phyloP scores from a whole-genome alignment of 2,329 filamentous ascomycete genomes.

The Penicillium hordei region DNA sequence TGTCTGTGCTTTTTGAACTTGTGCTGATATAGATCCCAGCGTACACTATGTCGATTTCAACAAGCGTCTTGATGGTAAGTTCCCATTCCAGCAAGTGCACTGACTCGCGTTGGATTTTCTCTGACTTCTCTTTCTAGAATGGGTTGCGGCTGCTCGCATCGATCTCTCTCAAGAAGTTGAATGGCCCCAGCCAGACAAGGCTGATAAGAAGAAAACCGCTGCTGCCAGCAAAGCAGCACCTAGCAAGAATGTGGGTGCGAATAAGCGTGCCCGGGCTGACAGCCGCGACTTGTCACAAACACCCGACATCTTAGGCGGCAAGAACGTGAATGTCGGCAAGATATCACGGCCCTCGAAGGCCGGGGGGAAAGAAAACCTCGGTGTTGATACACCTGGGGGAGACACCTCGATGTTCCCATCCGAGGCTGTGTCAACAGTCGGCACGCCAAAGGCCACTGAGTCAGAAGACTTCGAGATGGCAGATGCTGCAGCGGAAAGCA shows the following conservation, averaged over 20 bases:
- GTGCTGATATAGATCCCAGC: slow-evolving; percentile 34
- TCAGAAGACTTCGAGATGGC: slow-evolving; percentile 47
- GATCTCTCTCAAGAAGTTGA: slow-evolving; percentile 90
- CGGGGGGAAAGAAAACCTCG: slow-evolving; percentile 61
- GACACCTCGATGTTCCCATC: slow-evolving; percentile 35
- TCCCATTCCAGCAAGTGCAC: background rate
- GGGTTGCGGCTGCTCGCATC: slow-evolving; percentile 79
- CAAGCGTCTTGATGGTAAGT: slow-evolving; percentile 66
- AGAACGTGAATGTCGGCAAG: slow-evolving; percentile 50
- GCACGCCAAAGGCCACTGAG: slow-evolving; percentile 40
- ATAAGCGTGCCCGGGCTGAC: slow-evolving; percentile 51
- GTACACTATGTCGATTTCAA: slow-evolving; percentile 99
- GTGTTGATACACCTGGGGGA: slow-evolving; percentile 42
- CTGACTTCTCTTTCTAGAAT: slow-evolving; percentile 64
- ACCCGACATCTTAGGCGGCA: slow-evolving; percentile 51
- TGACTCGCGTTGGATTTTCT: background rate
- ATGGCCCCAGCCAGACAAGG: slow-evolving; percentile 90
- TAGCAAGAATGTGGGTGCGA: slow-evolving; percentile 54
- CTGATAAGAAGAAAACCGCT: slow-evolving; percentile 78
- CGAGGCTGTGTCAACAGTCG: slow-evolving; percentile 39
- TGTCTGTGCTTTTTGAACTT: background rate
- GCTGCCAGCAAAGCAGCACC: slow-evolving; percentile 52
- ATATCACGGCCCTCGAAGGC: slow-evolving; percentile 54
- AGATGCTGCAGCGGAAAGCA: slow-evolving; percentile 36
- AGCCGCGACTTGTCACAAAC: slow-evolving; percentile 59